Evolutionary conservation across 805 yeast genomes (phyloP).

Genomic region (Yarrowia sp.): DNA sequence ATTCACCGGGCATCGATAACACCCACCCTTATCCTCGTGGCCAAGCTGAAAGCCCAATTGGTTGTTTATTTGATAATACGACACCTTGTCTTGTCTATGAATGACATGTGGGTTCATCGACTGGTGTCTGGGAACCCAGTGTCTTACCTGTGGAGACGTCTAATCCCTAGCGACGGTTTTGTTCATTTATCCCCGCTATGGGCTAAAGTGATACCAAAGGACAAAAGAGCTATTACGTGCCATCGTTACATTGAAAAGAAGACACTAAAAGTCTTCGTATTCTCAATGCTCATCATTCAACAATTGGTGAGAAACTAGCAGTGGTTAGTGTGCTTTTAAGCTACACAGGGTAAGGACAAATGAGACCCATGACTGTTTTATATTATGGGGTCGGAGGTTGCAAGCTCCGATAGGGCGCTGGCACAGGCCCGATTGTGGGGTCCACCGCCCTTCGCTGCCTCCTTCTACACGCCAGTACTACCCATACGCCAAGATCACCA

Average conservation of each 20-base stretch:
- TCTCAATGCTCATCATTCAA: not conserved
- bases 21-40: not conserved
- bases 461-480: not conserved
- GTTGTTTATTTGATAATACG: slow-evolving; percentile 22
- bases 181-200: too few relatives aligned
- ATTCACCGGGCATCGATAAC: too few relatives aligned
- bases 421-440: not conserved
- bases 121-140: not conserved
- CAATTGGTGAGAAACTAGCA: slow-evolving; percentile 4
- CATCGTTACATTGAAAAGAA: not conserved
- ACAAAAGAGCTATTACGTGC: too few relatives aligned
- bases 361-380: slow-evolving; percentile 11
- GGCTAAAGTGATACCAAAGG: too few relatives aligned
- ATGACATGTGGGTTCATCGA: not conserved
- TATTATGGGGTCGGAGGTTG: slow-evolving; percentile 1
- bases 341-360: slow-evolving; percentile 6
- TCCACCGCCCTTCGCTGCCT: not conserved
- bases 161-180: too few relatives aligned
- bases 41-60: not conserved
- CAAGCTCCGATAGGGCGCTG: not conserved
- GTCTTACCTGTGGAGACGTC: too few relatives aligned
- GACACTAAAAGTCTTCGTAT: not conserved
- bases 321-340: slow-evolving; percentile 14
- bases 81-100: not conserved
- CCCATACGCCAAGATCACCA: not conserved